Percentiles rank a stretch among this genome's conserved stretches.
These are phyloP conservation scores for Byssoonygena ceratinophila DNA, from an alignment of 2,329 filamentous ascomycete genomes.

Conservation along the genomic window DNA sequence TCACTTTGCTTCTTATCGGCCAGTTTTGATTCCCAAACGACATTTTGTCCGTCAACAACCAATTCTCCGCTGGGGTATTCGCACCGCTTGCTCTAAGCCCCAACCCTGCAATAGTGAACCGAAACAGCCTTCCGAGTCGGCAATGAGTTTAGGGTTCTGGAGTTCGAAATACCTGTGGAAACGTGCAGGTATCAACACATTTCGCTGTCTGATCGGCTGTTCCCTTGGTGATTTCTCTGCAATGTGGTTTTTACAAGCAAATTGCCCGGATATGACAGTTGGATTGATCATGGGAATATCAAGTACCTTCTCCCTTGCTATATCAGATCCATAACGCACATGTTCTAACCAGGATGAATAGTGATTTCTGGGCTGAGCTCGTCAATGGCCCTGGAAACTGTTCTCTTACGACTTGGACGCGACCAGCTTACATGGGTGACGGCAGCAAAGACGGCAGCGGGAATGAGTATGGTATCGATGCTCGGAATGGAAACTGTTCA, in stretches of 20 bases:
- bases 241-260: conserved; percentile 46
- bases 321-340: not conserved
- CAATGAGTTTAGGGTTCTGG: conserved; percentile 26
- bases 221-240: conserved; percentile 47
- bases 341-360: conserved; percentile 20
- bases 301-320: conserved; percentile 28
- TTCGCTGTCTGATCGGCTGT: conserved; percentile 47
- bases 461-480: conserved; percentile 52
- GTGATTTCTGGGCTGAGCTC: conserved; percentile 45
- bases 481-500: conserved; percentile 48
- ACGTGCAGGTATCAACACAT: conserved; percentile 45
- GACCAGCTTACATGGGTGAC: conserved; percentile 40
- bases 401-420: conserved; percentile 40
- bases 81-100: conserved; percentile 11
- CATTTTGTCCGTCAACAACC: not conserved
- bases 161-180: conserved; percentile 35
- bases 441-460: conserved; percentile 44
- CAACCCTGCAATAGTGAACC: not conserved
- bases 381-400: conserved; percentile 45
- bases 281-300: conserved; percentile 43
- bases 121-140: not conserved
- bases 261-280: conserved; percentile 40
- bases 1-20: not conserved
- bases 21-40: not conserved
- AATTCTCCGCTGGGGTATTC: not conserved